A percentile compares a stretch with the other conserved stretches of the same genome.
phyloP scores from a whole-genome alignment of 305 asterid genomes.

The Fraxinus albicans region DNA sequence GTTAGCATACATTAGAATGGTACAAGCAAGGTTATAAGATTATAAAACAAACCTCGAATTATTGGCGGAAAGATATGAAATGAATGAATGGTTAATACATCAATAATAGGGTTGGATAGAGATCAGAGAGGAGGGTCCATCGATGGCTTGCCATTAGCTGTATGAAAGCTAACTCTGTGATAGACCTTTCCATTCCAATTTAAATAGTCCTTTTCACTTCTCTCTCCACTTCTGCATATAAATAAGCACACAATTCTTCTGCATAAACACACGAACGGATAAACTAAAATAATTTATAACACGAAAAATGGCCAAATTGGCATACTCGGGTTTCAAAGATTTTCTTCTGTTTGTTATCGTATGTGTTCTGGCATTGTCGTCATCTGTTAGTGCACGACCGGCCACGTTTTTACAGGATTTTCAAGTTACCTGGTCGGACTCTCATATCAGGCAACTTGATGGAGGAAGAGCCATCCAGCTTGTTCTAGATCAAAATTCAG shows the following conservation, averaged over 20 bases:
- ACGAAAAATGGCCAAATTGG: slow-evolving; percentile 21
- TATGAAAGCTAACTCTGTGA: slow-evolving; percentile 40
- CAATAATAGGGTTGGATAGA: slow-evolving; percentile 32
- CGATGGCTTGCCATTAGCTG: slow-evolving; percentile 74
- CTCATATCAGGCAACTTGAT: slow-evolving; percentile 60
- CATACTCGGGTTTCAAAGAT: slow-evolving; percentile 1
- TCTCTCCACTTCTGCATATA: slow-evolving; percentile 26
- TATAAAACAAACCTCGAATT: neutral
- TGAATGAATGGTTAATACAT: neutral
- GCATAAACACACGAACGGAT: neutral
- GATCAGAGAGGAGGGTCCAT: slow-evolving; percentile 46
- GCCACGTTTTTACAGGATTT: slow-evolving; percentile 74
- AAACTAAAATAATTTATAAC: neutral
- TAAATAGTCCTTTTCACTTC: slow-evolving; percentile 28
- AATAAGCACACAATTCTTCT: slow-evolving; percentile 20
- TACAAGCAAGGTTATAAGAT: neutral
- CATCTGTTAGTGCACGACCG: slow-evolving; percentile 49
- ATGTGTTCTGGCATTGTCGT: slow-evolving; percentile 15
- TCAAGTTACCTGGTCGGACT: slow-evolving; percentile 59
- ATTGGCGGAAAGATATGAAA: neutral
- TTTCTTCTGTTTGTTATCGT: neutral
- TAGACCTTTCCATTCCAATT: slow-evolving; percentile 19
- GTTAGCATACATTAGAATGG: neutral
- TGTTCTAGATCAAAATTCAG: slow-evolving; percentile 66
- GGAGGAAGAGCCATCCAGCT: slow-evolving; percentile 85